phyloP scores from a whole-genome alignment of 495 filamentous ascomycete species.

The Penicillium angulare region DNA sequence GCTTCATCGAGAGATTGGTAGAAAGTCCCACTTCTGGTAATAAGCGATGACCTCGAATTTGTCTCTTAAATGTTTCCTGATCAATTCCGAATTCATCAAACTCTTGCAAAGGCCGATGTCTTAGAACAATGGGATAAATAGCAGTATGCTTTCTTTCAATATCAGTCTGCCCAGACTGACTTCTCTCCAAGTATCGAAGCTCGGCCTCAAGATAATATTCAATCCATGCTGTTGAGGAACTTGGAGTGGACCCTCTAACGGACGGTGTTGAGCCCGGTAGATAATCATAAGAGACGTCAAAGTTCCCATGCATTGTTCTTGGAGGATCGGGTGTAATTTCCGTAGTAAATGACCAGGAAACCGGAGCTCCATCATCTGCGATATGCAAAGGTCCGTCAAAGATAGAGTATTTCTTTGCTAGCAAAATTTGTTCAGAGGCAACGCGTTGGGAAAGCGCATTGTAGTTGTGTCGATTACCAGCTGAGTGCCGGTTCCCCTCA shows the following conservation, averaged over 20 bases:
- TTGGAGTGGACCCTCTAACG: neutral
- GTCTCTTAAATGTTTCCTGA: neutral
- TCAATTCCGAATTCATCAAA: neutral
- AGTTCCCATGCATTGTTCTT: neutral
- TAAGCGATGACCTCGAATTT: neutral
- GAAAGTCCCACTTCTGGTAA: neutral
- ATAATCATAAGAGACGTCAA: neutral
- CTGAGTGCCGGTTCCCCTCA: neutral
- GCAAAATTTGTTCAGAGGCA: neutral
- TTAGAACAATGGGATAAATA: neutral
- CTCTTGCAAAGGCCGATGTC: neutral
- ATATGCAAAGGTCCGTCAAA: neutral
- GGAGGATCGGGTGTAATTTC: neutral
- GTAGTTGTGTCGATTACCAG: neutral
- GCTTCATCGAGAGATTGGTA: neutral
- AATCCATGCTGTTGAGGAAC: neutral
- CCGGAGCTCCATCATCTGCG: neutral
- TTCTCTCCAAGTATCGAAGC: neutral
- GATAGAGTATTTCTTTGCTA: neutral
- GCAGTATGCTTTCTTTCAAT: neutral
- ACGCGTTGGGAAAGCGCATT: neutral
- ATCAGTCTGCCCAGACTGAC: neutral
- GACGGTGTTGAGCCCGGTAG: neutral
- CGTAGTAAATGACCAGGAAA: constrained; percentile 1
- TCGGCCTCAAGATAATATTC: neutral